Percentiles rank a stretch among this genome's conserved stretches.
These are phyloP conservation scores for Pseudozyma sp. DNA, from an alignment of 1,284 basidiomycete genomes.

Conservation along the genomic window DNA sequence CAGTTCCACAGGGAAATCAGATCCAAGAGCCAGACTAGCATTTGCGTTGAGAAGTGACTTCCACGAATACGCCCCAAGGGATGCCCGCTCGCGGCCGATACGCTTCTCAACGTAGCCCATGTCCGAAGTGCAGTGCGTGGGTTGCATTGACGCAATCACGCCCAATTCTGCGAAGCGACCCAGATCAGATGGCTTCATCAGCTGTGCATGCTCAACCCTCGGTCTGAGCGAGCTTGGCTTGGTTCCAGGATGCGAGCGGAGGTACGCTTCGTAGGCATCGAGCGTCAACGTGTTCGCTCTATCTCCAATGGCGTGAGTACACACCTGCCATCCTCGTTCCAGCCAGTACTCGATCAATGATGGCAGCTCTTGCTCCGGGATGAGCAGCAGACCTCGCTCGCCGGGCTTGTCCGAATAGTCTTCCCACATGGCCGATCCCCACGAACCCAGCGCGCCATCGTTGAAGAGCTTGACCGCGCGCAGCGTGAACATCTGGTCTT, in stretches of 20 bases:
- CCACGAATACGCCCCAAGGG: slow-evolving; percentile 87
- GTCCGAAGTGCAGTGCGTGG: slow-evolving; percentile 86
- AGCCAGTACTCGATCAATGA: slow-evolving; percentile 47
- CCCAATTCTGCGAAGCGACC: slow-evolving; percentile 78
- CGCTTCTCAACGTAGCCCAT: slow-evolving; percentile 78
- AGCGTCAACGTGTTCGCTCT: slow-evolving; percentile 84
- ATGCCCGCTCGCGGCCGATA: slow-evolving; percentile 71
- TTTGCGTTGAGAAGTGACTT: slow-evolving; percentile 75
- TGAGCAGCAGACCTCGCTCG: slow-evolving; percentile 47
- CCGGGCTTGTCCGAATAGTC: slow-evolving; percentile 78
- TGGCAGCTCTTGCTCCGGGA: slow-evolving; percentile 38
- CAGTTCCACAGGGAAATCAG: slow-evolving; percentile 83
- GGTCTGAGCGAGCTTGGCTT: slow-evolving; percentile 72
- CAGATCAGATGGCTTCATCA: slow-evolving; percentile 75
- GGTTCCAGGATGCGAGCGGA: slow-evolving; percentile 14
- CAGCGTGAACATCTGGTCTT: slow-evolving; percentile 24
- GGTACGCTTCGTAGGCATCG: slow-evolving; percentile 54
- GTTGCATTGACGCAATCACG: slow-evolving; percentile 91
- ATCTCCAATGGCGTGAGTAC: slow-evolving; percentile 85
- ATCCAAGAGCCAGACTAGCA: slow-evolving; percentile 80
- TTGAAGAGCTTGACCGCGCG: slow-evolving; percentile 80
- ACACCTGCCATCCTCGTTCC: slow-evolving; percentile 64
- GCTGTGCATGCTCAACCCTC: slow-evolving; percentile 91
- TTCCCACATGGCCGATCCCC: slow-evolving; percentile 86
- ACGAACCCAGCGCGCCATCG: slow-evolving; percentile 88